Percentiles rank a stretch among this genome's conserved stretches.
Conservation (phyloP, 179 eudicot species). For the Carnegiea gigantea region DNA sequence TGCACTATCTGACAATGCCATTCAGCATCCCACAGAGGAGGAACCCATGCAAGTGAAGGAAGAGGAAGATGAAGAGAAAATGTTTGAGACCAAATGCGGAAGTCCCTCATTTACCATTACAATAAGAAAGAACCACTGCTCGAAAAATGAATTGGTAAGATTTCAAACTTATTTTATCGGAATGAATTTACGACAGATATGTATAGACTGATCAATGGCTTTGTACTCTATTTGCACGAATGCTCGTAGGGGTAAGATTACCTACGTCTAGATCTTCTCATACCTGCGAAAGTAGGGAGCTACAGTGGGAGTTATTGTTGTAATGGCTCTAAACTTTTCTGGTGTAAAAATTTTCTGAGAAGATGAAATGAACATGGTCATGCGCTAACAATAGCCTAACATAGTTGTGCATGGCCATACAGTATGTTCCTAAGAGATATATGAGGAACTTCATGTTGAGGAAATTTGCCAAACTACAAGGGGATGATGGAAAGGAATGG, state of each 20-base stretch:
- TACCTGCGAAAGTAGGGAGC: no score
- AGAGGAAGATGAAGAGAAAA: background rate
- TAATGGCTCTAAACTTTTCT: no score
- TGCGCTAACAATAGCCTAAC: no score
- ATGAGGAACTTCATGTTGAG: slow-evolving; percentile 10
- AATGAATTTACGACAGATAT: no score
- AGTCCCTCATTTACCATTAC: slow-evolving; percentile 10
- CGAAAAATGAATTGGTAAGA: slow-evolving; percentile 1
- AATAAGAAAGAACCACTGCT: background rate
- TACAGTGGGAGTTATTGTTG: no score
- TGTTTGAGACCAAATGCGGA: background rate
- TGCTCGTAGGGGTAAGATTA: no score
- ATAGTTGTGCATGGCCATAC: background rate
- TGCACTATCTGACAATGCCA: background rate
- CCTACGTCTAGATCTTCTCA: no score
- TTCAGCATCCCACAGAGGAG: background rate
- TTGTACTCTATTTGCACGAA: no score
- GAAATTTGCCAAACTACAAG: slow-evolving; percentile 2
- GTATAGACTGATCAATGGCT: background rate
- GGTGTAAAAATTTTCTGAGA: no score
- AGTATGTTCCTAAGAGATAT: slow-evolving; percentile 18
- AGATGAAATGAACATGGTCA: no score
- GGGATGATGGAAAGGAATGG: slow-evolving; percentile 25
- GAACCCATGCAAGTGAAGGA: background rate
- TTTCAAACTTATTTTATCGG: background rate